A percentile compares a stretch with the other conserved stretches of the same genome.
Conservation (phyloP, 2,329 filamentous ascomycete genomes). For the Aspergillus tanneri region DNA sequence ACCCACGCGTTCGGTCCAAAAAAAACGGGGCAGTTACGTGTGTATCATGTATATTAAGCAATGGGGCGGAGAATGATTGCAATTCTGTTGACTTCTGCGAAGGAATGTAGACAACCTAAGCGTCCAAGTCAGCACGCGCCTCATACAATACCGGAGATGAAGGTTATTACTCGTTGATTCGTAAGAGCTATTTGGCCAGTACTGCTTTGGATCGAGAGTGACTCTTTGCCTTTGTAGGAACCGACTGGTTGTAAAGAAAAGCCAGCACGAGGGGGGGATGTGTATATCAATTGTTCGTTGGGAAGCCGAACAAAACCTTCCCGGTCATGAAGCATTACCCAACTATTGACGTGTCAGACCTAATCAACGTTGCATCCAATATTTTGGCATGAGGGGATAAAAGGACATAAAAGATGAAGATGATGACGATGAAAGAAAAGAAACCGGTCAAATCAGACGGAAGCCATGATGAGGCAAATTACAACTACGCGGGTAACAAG, state of each 20-base stretch:
- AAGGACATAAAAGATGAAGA: not conserved
- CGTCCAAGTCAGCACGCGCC: slow-evolving; percentile 10
- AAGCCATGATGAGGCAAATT: not conserved
- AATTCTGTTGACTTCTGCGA: slow-evolving; percentile 64
- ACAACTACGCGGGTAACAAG: slow-evolving; percentile 2
- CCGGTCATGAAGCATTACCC: slow-evolving; percentile 84
- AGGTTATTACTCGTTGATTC: slow-evolving; percentile 69
- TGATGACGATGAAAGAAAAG: not conserved
- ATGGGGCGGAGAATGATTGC: slow-evolving; percentile 84
- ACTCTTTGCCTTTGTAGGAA: slow-evolving; percentile 61
- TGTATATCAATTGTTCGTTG: slow-evolving; percentile 77
- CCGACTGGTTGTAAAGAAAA: slow-evolving; percentile 71
- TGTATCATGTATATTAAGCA: slow-evolving; percentile 83
- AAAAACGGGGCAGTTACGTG: slow-evolving; percentile 83
- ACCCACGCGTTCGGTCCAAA: slow-evolving; percentile 92
- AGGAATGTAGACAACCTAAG: slow-evolving; percentile 83
- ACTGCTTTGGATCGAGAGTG: slow-evolving; percentile 70
- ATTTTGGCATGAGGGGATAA: not conserved
- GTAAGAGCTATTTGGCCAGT: slow-evolving; percentile 77
- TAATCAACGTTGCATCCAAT: not conserved
- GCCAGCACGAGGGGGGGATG: slow-evolving; percentile 74
- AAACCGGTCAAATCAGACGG: not conserved
- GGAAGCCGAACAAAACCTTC: slow-evolving; percentile 79
- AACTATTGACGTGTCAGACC: slow-evolving; percentile 51
- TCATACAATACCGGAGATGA: slow-evolving; percentile 16